Base-by-base conservation (phyloP, 768 basidiomycete species). In the Melanogaster broomeanus region DNA sequence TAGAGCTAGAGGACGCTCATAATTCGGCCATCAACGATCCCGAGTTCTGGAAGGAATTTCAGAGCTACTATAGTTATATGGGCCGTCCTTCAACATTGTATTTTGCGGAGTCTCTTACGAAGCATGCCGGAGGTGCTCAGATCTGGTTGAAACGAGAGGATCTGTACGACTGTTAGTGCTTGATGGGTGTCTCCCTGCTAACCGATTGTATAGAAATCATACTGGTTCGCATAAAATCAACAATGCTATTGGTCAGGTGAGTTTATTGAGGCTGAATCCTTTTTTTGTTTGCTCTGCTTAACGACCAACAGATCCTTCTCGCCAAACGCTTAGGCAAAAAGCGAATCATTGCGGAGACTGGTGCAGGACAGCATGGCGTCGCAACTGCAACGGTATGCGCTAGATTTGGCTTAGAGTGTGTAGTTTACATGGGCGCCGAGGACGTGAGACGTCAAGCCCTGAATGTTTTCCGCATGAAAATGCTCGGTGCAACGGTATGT, bases 211-310 rank as follows among this genome's bases (percentile, higher is more conserved):
- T 51, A 92, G 90, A 52, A 99, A 99, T 68, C 96, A 98, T 67
- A 98, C 97, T 0, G 97, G 97, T 15, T 98, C 95, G 10, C 97
- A 99, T 72, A 99, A 98, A 72, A 98, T 99, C 65, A 98, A 98
- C 73, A 99, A 99, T 68, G 96, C 96, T 21, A 88, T 99, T 52
- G 97, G 97, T 31, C 95, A 96, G 79, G 88, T 85, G 61, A 55
- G 75, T 62, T 25, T 3, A 39, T n/a, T 4, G 24, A 11, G 16
- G 15, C 33, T 35, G 11, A n/a, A 28, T 22, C 15, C 35, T n/a
- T 28, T 15, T 35, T 41, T n/a, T 18, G 12, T n/a, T 30, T n/a
- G 19, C 30, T 13, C 10, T 37, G 19, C 37, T 34, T 55, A 15
- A 48, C 22, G 31, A 25, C 18, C 22, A 31, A 42, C 22, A 96